phyloP scores from a whole-genome alignment of 306 rosid species.

The Medicago arabica region DNA sequence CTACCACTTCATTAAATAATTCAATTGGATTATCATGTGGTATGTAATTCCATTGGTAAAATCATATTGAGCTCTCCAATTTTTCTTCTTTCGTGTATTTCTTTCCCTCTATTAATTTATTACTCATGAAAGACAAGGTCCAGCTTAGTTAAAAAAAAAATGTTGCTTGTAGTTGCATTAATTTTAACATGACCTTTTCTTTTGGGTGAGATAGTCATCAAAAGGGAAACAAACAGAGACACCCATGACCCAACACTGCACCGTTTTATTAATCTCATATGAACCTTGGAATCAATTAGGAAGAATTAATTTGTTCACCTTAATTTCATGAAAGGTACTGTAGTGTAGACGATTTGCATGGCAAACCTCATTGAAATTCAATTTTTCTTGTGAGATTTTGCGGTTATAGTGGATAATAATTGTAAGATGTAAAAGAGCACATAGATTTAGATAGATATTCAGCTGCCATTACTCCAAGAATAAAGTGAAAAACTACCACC shows the following conservation, averaged over 20 bases:
- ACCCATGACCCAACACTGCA: background rate
- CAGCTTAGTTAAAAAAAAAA: background rate
- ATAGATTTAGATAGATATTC: background rate
- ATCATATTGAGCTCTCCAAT: background rate
- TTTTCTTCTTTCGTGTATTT: background rate
- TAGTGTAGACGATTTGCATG: conserved; percentile 10
- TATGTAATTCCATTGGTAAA: background rate
- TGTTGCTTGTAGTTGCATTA: conserved; percentile 6
- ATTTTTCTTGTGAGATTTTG: background rate
- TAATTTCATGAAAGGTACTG: conserved; percentile 24
- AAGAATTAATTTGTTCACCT: conserved; percentile 18
- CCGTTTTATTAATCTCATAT: conserved; percentile 30
- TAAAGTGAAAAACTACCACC: background rate
- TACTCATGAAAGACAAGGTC: background rate
- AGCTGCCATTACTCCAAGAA: background rate
- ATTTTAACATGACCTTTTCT: background rate
- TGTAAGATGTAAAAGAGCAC: background rate
- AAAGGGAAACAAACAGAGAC: background rate
- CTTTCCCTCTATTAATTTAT: background rate
- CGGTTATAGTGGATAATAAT: background rate
- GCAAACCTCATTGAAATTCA: background rate
- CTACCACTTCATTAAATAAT: conserved; percentile 45
- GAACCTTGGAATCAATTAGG: conserved; percentile 3
- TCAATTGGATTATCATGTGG: conserved; percentile 24
- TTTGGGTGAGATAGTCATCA: background rate